Conservation (phyloP, 352 stramenopile species). For the Globisporangium emineosum region DNA sequence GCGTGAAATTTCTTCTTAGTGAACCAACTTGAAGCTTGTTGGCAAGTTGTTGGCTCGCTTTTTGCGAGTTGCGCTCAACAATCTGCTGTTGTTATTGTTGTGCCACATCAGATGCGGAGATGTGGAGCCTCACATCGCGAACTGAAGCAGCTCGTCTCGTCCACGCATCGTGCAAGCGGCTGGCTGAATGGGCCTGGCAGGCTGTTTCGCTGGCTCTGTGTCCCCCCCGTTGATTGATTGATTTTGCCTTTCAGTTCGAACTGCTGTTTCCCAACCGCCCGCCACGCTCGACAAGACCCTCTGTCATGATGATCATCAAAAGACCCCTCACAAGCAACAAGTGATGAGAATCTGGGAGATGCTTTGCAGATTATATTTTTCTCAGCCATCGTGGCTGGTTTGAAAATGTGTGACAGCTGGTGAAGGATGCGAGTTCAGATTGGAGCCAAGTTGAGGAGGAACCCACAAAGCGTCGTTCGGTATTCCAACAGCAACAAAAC, state of each 20-base stretch:
- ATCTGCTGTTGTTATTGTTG: neutral
- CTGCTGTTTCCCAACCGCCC: neutral
- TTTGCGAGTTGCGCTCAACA: too few species aligned
- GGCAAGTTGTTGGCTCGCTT: neutral
- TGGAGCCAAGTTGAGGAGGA: neutral
- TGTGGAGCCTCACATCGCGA: neutral
- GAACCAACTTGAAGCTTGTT: neutral
- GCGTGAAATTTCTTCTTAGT: constrained; percentile 4
- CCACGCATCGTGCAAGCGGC: neutral
- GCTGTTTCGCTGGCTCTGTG: constrained; percentile 2
- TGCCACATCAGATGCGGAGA: neutral
- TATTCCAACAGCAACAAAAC: neutral
- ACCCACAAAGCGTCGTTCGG: neutral
- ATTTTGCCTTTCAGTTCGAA: neutral
- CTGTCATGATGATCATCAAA: neutral
- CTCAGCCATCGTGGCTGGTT: neutral
- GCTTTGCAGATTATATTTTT: neutral
- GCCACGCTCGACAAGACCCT: neutral
- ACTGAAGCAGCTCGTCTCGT: neutral
- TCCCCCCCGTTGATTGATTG: neutral
- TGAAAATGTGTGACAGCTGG: constrained; percentile 7
- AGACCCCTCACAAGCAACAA: neutral
- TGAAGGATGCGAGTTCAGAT: neutral
- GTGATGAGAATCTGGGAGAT: neutral
- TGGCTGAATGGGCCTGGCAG: neutral